These are phyloP conservation scores for Fusarium pseudonygamai DNA, from an alignment of 2,329 filamentous ascomycete species.

Conservation along the genomic window DNA sequence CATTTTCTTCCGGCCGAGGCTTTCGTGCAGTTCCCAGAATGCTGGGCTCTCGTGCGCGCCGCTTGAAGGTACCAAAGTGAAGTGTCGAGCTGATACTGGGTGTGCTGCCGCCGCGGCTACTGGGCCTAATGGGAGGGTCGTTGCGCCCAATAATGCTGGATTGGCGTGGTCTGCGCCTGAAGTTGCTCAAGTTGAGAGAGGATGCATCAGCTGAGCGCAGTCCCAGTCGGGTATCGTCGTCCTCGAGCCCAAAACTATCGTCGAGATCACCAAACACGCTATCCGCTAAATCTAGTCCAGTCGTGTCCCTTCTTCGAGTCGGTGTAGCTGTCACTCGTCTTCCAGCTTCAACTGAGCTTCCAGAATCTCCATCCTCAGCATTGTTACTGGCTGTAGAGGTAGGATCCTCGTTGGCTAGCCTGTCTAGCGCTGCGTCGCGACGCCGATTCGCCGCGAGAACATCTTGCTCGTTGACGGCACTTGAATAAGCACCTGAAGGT, in stretches of 20 bases:
- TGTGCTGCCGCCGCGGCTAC: constrained; percentile 60
- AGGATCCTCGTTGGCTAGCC: constrained; percentile 49
- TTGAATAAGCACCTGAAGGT: constrained; percentile 31
- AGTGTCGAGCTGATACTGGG: constrained; percentile 60
- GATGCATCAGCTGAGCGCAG: constrained; percentile 56
- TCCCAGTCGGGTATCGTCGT: constrained; percentile 48
- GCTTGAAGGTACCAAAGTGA: constrained; percentile 67
- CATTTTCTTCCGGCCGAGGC: constrained; percentile 47
- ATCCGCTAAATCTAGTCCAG: constrained; percentile 60
- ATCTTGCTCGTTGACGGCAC: constrained; percentile 41
- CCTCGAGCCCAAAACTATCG: constrained; percentile 54
- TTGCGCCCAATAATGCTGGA: constrained; percentile 63
- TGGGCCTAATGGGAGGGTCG: constrained; percentile 62
- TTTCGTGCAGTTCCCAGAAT: constrained; percentile 65
- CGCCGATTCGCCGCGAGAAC: constrained; percentile 40
- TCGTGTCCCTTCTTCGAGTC: constrained; percentile 53
- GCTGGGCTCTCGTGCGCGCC: constrained; percentile 68
- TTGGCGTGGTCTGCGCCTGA: constrained; percentile 57
- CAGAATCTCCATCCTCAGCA: constrained; percentile 43
- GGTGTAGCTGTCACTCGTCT: constrained; percentile 49
- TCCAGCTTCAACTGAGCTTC: constrained; percentile 51
- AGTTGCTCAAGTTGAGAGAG: constrained; percentile 57
- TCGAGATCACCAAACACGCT: constrained; percentile 59
- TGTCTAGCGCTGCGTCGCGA: constrained; percentile 51
- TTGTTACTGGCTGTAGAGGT: constrained; percentile 43